A percentile compares a stretch with the other conserved stretches of the same genome.
Evolutionary conservation across 495 filamentous ascomycete species (phyloP).

Genomic region (Hapsidospora chrysogenum): DNA sequence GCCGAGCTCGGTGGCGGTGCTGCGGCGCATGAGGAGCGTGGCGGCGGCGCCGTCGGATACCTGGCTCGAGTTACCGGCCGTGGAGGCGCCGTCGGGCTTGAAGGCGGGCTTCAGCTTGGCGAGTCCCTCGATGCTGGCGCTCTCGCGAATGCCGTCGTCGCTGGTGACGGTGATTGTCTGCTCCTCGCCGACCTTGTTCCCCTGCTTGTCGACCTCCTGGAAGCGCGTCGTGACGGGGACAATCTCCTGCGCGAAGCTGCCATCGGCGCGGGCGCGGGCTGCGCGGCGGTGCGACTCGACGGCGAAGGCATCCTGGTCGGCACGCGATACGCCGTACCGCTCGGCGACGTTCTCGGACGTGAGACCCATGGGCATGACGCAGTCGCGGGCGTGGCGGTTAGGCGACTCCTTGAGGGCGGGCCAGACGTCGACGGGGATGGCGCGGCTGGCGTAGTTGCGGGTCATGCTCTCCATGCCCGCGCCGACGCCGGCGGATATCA

Average conservation of each 20-base stretch:
- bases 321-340: slow-evolving; percentile 54
- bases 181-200: slow-evolving; percentile 35
- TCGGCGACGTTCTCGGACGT: slow-evolving; percentile 83
- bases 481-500: slow-evolving; percentile 64
- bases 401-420: slow-evolving; percentile 45
- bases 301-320: slow-evolving; percentile 73
- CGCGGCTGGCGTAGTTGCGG: slow-evolving; percentile 64
- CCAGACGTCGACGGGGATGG: slow-evolving; percentile 74
- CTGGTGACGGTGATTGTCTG: slow-evolving; percentile 38
- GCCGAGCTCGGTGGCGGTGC: slow-evolving; percentile 60
- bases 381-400: slow-evolving; percentile 59
- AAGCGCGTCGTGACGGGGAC: slow-evolving; percentile 51
- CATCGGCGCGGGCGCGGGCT: slow-evolving; percentile 44
- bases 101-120: slow-evolving; percentile 75
- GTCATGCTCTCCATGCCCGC: slow-evolving; percentile 94
- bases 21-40: slow-evolving; percentile 65
- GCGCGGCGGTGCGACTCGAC: slow-evolving; percentile 58
- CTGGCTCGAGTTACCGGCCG: slow-evolving; percentile 77
- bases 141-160: slow-evolving; percentile 69
- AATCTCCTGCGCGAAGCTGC: slow-evolving; percentile 63
- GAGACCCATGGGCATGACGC: slow-evolving; percentile 86
- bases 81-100: slow-evolving; percentile 50
- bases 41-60: slow-evolving; percentile 81
- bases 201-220: slow-evolving; percentile 45
- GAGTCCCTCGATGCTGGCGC: slow-evolving; percentile 49